Evolutionary conservation across 495 filamentous ascomycete species (phyloP), one percentile per base, ranked within the genome.

Genomic region (Aspergillus biplanus): DNA sequence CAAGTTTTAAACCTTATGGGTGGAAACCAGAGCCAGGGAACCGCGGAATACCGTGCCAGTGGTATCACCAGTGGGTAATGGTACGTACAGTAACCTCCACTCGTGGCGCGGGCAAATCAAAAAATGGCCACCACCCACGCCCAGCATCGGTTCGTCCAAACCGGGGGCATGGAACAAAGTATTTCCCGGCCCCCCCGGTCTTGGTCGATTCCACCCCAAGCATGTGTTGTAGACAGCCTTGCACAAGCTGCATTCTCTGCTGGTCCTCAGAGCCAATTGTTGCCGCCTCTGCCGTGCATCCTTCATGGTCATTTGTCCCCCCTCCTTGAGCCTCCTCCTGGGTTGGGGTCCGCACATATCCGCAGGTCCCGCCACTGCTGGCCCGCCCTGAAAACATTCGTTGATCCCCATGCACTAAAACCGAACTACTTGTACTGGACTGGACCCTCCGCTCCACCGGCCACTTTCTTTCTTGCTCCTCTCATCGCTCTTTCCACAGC

Each of bases 71-170:
- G 31, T 27, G 33, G 33, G 27, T 57, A 13, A 62, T 12, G 58
- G 6, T 50, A 50, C 16, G 11, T 50, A 50, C 16, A n/a, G 47
- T 50, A 50, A 50, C 18, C 7, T 21, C 47, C 47, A 50, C 47
- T 2, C 6, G 52, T 15, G 46, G 44, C 54, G 61, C 65, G 61
- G 60, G 59, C 65, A 67, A 67, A 70, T 70, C 65, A 70, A 56
- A 58, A 63, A 47, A 15, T 35, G 49, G 34, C 58, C 61, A 63
- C 52, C 55, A 48, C 48, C 56, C 68, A 70, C 63, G 62, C 63
- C 60, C 33, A 70, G 68, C 62, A 52, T 42, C 46, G 49, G 47
- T 63, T 63, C 61, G 54, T 52, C 58, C 48, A 27, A n/a, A 12
- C 47, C 47, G 47, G 47, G n/a, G 47, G 11, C n/a, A 1, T 27